Evolutionary conservation across 2,329 filamentous ascomycete species (phyloP), one percentile per base, ranked within the genome.

Genomic region (Colletotrichum ledebouriae): DNA sequence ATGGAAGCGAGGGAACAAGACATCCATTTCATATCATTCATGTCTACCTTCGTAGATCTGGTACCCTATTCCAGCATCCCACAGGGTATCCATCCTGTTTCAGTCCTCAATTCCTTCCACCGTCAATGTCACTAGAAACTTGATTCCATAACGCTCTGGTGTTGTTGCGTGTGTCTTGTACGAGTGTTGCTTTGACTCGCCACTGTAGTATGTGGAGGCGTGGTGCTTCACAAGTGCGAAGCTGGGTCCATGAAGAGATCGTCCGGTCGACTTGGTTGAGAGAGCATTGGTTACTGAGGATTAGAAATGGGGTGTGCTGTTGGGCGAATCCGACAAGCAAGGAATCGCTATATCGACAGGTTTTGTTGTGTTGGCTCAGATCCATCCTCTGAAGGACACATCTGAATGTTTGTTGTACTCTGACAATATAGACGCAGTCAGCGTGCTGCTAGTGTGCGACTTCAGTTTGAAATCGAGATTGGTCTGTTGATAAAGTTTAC

Each of bases 1-100:
- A 6, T 59, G 52, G 56, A 67, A 56, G 62, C 56, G 49, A 60
- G 49, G 42, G 34, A 68, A 17, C 49, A 50, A 57, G 49, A 65
- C 59, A 69, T 70, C 69, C 69, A 66, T 70, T 68, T 70, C 66
- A 58, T 70, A 62, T 70, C 68, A 66, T 62, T 70, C 66, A 61
- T 70, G 52, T 69, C 69, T 69, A 70, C 62, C 61, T 4, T 42
- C 15, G 69, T 64, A 66, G 63, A 63, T 44, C n/a, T n/a, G 46
- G 39, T 58, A 44, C 44, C 63, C 52, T 46, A 34, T 62, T 39
- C 42, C 55, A 37, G 53, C 53, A 20, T 50, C 41, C 55, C 20
- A 50, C 29, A 7, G 41, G 50, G 34, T 57, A 22, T 52, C 58
- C 39, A 29, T 53, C 56, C 53, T 42, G 22, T 56, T 53, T 58